phyloP scores from a whole-genome alignment of 2,329 filamentous ascomycete genomes.

The Juglanconis oblonga region DNA sequence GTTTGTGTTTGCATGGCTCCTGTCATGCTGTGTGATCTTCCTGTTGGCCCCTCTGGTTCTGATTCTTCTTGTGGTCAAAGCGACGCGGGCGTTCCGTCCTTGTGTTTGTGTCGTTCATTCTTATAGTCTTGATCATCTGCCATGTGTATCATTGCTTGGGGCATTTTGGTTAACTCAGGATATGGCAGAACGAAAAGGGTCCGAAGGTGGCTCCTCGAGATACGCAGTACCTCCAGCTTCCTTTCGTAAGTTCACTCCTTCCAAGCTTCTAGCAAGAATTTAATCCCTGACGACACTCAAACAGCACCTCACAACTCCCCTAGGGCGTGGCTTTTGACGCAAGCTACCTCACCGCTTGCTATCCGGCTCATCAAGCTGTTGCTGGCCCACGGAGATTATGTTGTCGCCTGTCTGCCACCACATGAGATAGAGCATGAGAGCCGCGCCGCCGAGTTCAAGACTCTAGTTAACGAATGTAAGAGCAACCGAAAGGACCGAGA shows the following conservation, averaged over 20 bases:
- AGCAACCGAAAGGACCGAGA: conserved; percentile 62
- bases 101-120: background rate
- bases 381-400: conserved; percentile 87
- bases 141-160: conserved; percentile 11
- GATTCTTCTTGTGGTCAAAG: background rate
- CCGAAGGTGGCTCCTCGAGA: conserved; percentile 40
- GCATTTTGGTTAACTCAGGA: conserved; percentile 14
- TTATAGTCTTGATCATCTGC: conserved; percentile 6
- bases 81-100: background rate
- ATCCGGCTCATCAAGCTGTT: conserved; percentile 78
- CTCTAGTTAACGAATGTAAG: conserved; percentile 70
- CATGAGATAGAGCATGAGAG: conserved; percentile 74
- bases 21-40: conserved; percentile 19
- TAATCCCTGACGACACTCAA: conserved; percentile 25
- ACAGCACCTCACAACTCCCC: conserved; percentile 68
- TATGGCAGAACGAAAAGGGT: conserved; percentile 45
- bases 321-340: conserved; percentile 89
- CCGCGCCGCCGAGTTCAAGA: conserved; percentile 75
- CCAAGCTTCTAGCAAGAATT: conserved; percentile 11
- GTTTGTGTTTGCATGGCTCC: conserved; percentile 19
- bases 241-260: conserved; percentile 43
- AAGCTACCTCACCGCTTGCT: conserved; percentile 78
- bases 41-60: conserved; percentile 5
- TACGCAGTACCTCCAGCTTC: conserved; percentile 45
- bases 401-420: conserved; percentile 79